Base-by-base conservation (phyloP, 2,329 filamentous ascomycete species). In the Fusarium staphyleae region DNA sequence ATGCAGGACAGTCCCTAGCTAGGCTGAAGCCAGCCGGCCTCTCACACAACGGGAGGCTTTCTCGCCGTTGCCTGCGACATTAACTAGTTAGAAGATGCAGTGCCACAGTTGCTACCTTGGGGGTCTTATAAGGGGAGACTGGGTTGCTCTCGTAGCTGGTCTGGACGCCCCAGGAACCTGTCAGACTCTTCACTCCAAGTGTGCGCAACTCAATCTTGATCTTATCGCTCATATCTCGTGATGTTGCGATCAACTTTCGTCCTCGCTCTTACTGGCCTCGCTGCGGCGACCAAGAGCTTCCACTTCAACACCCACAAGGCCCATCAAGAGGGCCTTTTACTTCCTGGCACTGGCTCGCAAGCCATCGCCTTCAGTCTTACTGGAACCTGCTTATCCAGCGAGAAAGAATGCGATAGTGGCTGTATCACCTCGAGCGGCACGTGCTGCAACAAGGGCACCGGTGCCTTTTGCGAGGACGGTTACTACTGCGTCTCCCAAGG, bases 401-500 rank as follows among this genome's bases (percentile, higher is more conserved):
- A 67, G 44, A 59, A 55, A 5, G 15, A 42, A 6, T 75, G 74
- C 39, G 72, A 70, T 46, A 47, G 33, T 40, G 46, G 59, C 16
- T 76, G 74, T 48, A 72, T 74, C 52, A 65, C 68, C 13, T n/a
- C 55, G 8, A 48, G 44, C 8, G 66, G 57, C 11, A 16, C 50
- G n/a, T 76, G 74, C 61, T 74, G 72, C 44, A 41, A 33, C 52
- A 51, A 46, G 33, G 63, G 68, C 39, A 52, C 53, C 13, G 69
- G 70, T 28, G 50, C 64, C 12, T 74, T 68, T 52, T 75, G 72
- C 58, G 62, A 68, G 7, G n/a, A 41, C 11, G 71, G 69, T 5
- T 58, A 68, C 15, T 66, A 66, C 51, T 75, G 72, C 48, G 52
- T 60, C 29, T 6, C 35, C 3, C 56, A 62, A 5, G 71, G 71